These are phyloP conservation scores for Populus davidiana DNA, from an alignment of 345 rosid species.

Conservation along the genomic window DNA sequence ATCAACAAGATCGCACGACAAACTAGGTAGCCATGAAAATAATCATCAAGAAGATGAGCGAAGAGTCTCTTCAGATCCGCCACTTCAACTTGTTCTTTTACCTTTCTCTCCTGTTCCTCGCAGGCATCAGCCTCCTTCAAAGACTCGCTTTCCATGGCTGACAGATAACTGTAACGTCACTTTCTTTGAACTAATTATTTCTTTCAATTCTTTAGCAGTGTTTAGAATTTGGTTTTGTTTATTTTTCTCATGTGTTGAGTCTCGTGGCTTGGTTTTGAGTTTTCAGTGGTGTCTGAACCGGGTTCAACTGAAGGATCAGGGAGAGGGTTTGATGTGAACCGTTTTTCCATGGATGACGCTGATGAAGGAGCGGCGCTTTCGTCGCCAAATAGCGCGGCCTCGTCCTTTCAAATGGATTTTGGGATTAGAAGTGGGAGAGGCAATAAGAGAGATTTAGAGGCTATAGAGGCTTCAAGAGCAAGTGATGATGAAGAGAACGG, in stretches of 20 bases:
- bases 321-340: conserved; percentile 50
- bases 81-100: conserved; percentile 64
- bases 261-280: not conserved
- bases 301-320: conserved; percentile 35
- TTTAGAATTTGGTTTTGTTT: not conserved
- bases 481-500: conserved; percentile 91
- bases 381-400: conserved; percentile 76
- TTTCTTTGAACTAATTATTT: not conserved
- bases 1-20: conserved; percentile 20
- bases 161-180: conserved; percentile 38
- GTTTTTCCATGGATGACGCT: conserved; percentile 42
- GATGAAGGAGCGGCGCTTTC: conserved; percentile 55
- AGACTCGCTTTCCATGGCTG: conserved; percentile 74
- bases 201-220: not conserved
- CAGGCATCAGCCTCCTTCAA: conserved; percentile 24
- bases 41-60: conserved; percentile 8
- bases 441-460: conserved; percentile 47
- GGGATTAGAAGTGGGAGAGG: conserved; percentile 50
- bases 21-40: conserved; percentile 7
- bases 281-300: conserved; percentile 36
- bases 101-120: conserved; percentile 59
- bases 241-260: not conserved
- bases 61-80: conserved; percentile 47
- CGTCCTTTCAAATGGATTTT: conserved; percentile 82
- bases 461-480: conserved; percentile 48